A percentile compares a stretch with the other conserved stretches of the same genome.
Conservation (phyloP, 2,329 filamentous ascomycete species). For the Botrytis fragariae region DNA sequence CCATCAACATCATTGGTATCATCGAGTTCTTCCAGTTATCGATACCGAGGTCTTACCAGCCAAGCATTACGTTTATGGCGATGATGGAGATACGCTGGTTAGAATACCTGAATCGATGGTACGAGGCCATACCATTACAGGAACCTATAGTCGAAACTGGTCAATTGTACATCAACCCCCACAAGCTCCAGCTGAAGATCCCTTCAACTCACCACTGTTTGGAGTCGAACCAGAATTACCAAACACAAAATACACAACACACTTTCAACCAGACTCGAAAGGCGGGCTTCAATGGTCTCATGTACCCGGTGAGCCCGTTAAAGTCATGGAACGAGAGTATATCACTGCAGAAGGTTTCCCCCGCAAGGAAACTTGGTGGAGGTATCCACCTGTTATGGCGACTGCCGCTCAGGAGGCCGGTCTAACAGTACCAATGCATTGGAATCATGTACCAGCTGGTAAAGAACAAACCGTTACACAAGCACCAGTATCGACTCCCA, state of each 20-base stretch:
- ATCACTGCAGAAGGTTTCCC: constrained; percentile 30
- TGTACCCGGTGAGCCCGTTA: constrained; percentile 25
- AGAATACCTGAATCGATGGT: constrained; percentile 47
- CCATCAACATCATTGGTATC: constrained; percentile 52
- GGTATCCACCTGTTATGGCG: constrained; percentile 33
- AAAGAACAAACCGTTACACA: background rate
- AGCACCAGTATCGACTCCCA: background rate
- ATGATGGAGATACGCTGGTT: constrained; percentile 44
- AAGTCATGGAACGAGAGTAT: constrained; percentile 31
- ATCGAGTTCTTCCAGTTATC: constrained; percentile 52
- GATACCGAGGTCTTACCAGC: constrained; percentile 53
- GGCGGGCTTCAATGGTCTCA: constrained; percentile 6
- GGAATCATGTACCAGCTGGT: constrained; percentile 7
- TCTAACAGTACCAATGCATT: constrained; percentile 25
- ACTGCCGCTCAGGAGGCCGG: constrained; percentile 21
- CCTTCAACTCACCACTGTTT: constrained; percentile 3
- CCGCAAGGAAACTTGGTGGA: constrained; percentile 34
- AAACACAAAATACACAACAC: background rate
- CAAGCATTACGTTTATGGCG: constrained; percentile 43
- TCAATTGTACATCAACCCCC: constrained; percentile 14
- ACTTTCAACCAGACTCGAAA: background rate
- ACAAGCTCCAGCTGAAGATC: background rate
- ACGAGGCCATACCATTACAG: constrained; percentile 33
- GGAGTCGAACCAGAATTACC: background rate
- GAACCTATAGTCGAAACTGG: constrained; percentile 22